Base-by-base conservation (phyloP, 129 eudicot species). In the Pittosporum tobira region DNA sequence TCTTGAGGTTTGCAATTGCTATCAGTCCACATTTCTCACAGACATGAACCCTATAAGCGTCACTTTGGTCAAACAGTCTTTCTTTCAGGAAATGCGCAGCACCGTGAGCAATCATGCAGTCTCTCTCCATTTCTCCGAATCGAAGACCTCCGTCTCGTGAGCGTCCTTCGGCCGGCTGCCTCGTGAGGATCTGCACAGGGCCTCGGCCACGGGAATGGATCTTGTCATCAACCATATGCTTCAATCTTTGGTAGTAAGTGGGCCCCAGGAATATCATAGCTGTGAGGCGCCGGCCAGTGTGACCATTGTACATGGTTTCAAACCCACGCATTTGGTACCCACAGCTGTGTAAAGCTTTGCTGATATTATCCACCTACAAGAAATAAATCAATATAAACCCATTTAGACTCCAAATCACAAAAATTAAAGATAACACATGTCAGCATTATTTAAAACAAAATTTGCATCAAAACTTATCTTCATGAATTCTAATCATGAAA, bases 241-340 rank as follows among this genome's bases (percentile, higher is more conserved):
- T 67, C 31, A 74, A 60, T 40, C 80, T 42, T 24, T 70, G 80
- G 51, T 79, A 79, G 59, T 61, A 79, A 11, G 81, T 79, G 0
- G 85, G 85, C 16, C 85, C 85, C 22, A 79, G 29, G 52, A 66
- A 74, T 48, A 67, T 71, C 72, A 60, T 60, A 1, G 81, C 51
- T 2, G 61, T 58, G 6, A 80, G 36, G 21, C 23, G 47, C 10
- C 78, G 43, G 30, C 85, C 85, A 3, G 80, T 79, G 64, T 70
- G 80, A 34, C 84, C 84, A 16, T 76, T 75, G 56, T 74, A 82
- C 82, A 78, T 73, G 21, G 79, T 71, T 66, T 79, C 86, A 12
- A 69, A 75, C 5, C 86, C 86, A 2, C 91, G 61, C 83, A 73
- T 83, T 40, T 73, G 77, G 56, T 75, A 83, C 25, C 94, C 94